Percentiles rank a stretch among this genome's conserved stretches.
phyloP scores from a whole-genome alignment of 163 green algal genomes.

The Volvox carteri region DNA sequence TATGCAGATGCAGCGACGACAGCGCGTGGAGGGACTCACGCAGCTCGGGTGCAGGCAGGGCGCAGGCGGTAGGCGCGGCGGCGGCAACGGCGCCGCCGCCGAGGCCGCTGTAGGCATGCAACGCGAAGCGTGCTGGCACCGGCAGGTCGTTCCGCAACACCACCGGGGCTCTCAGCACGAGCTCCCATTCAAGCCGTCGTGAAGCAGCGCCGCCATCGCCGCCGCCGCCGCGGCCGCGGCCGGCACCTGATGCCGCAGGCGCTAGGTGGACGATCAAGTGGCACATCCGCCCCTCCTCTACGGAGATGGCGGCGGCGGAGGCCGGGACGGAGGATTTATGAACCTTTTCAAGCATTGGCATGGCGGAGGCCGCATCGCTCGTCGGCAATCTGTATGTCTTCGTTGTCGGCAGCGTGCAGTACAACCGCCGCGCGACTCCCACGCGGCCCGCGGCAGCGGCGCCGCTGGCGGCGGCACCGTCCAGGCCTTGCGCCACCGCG shows the following conservation, averaged over 20 bases:
- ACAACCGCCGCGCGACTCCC: slow-evolving; percentile 15
- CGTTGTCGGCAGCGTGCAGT: neutral
- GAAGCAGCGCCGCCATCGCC: neutral
- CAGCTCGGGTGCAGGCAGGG: slow-evolving; percentile 11
- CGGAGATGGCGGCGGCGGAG: too few relatives aligned
- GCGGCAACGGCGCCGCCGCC: slow-evolving; percentile 14
- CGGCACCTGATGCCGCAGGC: neutral
- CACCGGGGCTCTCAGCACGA: slow-evolving; percentile 30
- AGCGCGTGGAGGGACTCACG: slow-evolving; percentile 16
- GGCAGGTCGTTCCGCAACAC: slow-evolving; percentile 54
- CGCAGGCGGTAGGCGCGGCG: neutral
- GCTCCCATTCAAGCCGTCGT: slow-evolving; percentile 38
- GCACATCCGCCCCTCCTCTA: neutral
- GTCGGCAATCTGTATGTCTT: neutral
- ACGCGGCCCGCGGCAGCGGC: neutral
- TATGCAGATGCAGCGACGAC: neutral
- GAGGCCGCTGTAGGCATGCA: slow-evolving; percentile 5
- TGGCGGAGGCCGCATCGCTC: neutral
- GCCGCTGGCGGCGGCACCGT: neutral
- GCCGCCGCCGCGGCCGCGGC: too few relatives aligned
- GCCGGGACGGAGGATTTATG: too few relatives aligned
- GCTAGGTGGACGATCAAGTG: slow-evolving; percentile 44
- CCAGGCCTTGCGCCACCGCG: neutral
- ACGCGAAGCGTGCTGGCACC: slow-evolving; percentile 10
- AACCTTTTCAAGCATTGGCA: too few relatives aligned